Percentiles rank a stretch among this genome's conserved stretches.
Evolutionary conservation across 257 asterid species (phyloP).

Genomic region (Cruciata laevipes): DNA sequence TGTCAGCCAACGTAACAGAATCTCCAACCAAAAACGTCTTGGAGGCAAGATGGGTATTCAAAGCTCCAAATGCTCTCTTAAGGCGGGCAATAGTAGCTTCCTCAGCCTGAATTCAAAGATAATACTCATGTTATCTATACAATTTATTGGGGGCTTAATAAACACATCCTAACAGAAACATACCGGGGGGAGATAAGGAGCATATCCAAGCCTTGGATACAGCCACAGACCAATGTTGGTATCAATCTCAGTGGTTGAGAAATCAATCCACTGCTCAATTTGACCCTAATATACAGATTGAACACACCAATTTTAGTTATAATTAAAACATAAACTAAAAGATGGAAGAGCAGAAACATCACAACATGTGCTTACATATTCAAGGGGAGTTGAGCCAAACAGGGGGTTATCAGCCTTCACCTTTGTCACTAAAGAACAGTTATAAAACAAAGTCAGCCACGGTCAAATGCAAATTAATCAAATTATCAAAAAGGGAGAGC

Average conservation of each 20-base stretch:
- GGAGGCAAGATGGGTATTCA: slow-evolving; percentile 71
- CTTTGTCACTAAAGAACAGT: slow-evolving; percentile 41
- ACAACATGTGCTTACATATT: slow-evolving; percentile 44
- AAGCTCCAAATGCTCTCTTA: slow-evolving; percentile 67
- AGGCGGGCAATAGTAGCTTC: slow-evolving; percentile 54
- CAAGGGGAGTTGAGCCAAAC: slow-evolving; percentile 63
- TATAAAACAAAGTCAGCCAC: background rate
- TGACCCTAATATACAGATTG: slow-evolving; percentile 33
- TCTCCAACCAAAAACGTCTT: slow-evolving; percentile 87
- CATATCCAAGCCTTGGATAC: slow-evolving; percentile 56
- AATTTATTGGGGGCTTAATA: background rate
- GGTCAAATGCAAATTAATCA: background rate
- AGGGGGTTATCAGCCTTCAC: slow-evolving; percentile 41
- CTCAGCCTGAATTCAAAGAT: slow-evolving; percentile 47
- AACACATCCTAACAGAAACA: slow-evolving; percentile 1
- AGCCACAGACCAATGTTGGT: slow-evolving; percentile 41
- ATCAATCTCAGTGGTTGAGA: slow-evolving; percentile 62
- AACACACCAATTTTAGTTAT: background rate
- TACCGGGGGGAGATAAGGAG: slow-evolving; percentile 48
- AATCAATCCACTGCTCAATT: slow-evolving; percentile 83
- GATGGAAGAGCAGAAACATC: background rate
- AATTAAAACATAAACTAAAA: too few relatives aligned
- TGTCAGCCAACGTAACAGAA: slow-evolving; percentile 74
- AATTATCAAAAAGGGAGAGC: background rate
- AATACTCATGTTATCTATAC: background rate